Conservation (phyloP, 208 protist genomes). For the Tritrichomonas foetus region DNA sequence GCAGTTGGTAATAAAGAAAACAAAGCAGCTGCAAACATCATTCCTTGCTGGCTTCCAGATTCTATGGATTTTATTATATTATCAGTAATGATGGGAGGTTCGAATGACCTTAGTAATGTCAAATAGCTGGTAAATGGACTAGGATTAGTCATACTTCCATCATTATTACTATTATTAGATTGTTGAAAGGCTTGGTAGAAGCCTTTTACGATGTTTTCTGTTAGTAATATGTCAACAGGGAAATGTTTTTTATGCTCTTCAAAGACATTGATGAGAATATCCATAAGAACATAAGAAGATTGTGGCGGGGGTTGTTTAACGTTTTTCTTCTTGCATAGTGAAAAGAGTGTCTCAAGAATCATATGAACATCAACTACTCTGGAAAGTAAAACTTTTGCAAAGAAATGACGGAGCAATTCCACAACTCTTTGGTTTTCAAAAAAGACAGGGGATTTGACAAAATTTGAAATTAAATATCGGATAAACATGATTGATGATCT, state of each 20-base stretch:
- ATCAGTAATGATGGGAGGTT: background rate
- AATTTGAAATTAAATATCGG: background rate
- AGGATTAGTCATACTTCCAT: background rate
- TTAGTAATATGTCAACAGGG: too few relatives aligned
- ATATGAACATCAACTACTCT: too few relatives aligned
- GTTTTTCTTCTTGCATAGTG: too few relatives aligned
- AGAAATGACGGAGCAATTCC: background rate
- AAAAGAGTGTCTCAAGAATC: too few relatives aligned
- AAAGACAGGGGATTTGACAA: background rate
- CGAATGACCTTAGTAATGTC: background rate
- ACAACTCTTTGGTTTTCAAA: background rate
- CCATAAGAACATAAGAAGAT: too few relatives aligned
- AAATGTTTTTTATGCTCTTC: too few relatives aligned
- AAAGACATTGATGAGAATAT: too few relatives aligned
- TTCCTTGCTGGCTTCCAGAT: background rate
- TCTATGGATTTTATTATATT: background rate
- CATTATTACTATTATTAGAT: too few relatives aligned
- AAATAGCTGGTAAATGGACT: background rate
- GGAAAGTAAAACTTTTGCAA: background rate
- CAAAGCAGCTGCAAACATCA: background rate
- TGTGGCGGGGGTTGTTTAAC: too few relatives aligned
- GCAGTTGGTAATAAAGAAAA: background rate
- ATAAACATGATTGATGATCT: background rate
- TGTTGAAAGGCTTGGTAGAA: background rate
- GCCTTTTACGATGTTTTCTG: background rate